Percentiles rank a stretch among this genome's conserved stretches.
phyloP scores from a whole-genome alignment of 2,329 filamentous ascomycete species.

The Diaporthe ilicicola region DNA sequence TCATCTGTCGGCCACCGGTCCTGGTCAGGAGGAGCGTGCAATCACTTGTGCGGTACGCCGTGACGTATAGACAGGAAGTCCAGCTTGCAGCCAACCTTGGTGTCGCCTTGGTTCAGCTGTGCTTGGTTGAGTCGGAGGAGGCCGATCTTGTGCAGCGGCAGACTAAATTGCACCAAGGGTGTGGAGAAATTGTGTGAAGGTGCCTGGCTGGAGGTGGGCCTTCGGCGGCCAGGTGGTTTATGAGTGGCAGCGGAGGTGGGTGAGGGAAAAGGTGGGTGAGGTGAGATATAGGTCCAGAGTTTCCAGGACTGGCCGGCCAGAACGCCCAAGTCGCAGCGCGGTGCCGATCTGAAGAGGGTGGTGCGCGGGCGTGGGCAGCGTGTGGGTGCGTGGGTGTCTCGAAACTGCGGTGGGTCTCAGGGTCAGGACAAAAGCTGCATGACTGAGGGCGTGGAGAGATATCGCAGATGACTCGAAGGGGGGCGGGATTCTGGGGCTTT shows the following conservation, averaged over 20 bases:
- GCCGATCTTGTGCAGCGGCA: background rate
- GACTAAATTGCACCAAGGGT: slow-evolving; percentile 10
- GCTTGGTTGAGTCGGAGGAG: background rate
- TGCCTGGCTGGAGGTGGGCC: slow-evolving; percentile 27
- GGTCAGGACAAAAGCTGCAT: slow-evolving; percentile 25
- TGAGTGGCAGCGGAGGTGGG: slow-evolving; percentile 11
- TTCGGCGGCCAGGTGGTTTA: slow-evolving; percentile 9
- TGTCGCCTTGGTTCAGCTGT: background rate
- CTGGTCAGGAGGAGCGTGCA: slow-evolving; percentile 22
- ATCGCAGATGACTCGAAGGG: slow-evolving; percentile 4
- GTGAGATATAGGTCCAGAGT: slow-evolving; percentile 14
- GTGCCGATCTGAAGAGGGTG: slow-evolving; percentile 22
- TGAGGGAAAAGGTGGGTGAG: slow-evolving; percentile 11
- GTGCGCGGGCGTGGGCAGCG: background rate
- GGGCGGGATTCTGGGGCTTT: background rate
- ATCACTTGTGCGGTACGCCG: background rate
- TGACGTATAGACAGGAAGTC: background rate
- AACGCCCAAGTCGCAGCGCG: background rate
- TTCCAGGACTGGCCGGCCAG: slow-evolving; percentile 3
- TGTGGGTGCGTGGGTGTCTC: slow-evolving; percentile 24
- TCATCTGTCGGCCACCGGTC: slow-evolving; percentile 37
- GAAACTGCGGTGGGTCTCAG: slow-evolving; percentile 29
- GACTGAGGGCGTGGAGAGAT: slow-evolving; percentile 14
- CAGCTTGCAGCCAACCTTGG: background rate
- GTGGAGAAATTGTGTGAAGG: slow-evolving; percentile 26